Conservation (phyloP, 805 yeast species). For the Barnettozyma botsteinii region DNA sequence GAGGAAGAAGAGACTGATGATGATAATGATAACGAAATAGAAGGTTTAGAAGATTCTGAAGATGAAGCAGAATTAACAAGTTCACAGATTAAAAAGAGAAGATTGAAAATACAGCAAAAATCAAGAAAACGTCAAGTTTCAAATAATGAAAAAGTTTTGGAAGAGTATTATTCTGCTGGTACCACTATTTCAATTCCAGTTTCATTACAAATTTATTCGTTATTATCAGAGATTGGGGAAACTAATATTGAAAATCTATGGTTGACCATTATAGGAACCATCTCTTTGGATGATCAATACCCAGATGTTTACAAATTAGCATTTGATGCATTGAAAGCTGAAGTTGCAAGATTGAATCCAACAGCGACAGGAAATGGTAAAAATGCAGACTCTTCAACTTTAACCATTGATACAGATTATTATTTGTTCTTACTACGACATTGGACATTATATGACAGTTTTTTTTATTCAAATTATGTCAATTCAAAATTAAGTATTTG, state of each 20-base stretch:
- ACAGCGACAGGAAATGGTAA: constrained; percentile 26
- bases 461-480: constrained; percentile 85
- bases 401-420: constrained; percentile 77
- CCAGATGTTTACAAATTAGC: constrained; percentile 70
- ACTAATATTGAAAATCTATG: constrained; percentile 65
- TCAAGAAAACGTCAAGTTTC: constrained; percentile 38
- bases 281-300: constrained; percentile 67
- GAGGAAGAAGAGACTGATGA: constrained; percentile 28
- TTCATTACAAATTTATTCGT: constrained; percentile 73
- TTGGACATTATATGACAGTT: constrained; percentile 89
- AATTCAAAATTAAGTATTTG: constrained; percentile 82
- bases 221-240: constrained; percentile 78
- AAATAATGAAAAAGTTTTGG: constrained; percentile 50
- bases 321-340: constrained; percentile 73
- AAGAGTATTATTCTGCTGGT: constrained; percentile 80
- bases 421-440: constrained; percentile 81
- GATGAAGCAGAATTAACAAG: constrained; percentile 25
- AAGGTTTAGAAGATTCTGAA: constrained; percentile 24
- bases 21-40: constrained; percentile 27
- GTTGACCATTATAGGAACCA: constrained; percentile 85
- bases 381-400: constrained; percentile 38
- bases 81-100: constrained; percentile 24
- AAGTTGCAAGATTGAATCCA: constrained; percentile 64
- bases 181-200: constrained; percentile 69
- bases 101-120: constrained; percentile 28